These are phyloP conservation scores for Niveomyces coronatus DNA, from an alignment of 2,329 filamentous ascomycete genomes.

Conservation along the genomic window DNA sequence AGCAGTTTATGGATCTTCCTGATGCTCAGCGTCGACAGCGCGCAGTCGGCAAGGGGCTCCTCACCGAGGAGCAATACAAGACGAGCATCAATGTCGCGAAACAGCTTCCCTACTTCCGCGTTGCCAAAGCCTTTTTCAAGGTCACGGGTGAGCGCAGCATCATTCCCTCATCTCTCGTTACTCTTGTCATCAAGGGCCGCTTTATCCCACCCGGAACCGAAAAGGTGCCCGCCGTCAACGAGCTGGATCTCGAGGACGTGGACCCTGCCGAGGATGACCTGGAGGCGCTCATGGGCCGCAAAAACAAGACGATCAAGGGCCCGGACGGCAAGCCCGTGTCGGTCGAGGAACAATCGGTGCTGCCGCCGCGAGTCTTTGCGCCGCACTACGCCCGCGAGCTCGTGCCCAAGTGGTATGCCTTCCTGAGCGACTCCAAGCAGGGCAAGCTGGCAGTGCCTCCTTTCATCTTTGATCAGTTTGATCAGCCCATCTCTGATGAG, in stretches of 20 bases:
- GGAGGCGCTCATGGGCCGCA: conserved; percentile 71
- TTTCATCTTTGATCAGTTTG: conserved; percentile 88
- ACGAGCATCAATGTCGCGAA: conserved; percentile 66
- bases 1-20: conserved; percentile 80
- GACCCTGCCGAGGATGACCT: conserved; percentile 90
- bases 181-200: conserved; percentile 88
- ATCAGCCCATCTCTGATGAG: conserved; percentile 74
- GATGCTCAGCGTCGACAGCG: conserved; percentile 63
- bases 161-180: conserved; percentile 84
- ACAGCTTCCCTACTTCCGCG: conserved; percentile 72
- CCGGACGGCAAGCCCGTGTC: conserved; percentile 45
- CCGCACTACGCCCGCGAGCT: conserved; percentile 86
- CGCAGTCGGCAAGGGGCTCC: conserved; percentile 57
- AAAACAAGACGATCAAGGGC: conserved; percentile 56
- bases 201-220: conserved; percentile 79
- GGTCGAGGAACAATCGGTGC: conserved; percentile 53
- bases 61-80: conserved; percentile 68
- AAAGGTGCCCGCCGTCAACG: conserved; percentile 63
- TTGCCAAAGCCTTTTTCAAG: conserved; percentile 97
- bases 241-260: conserved; percentile 75
- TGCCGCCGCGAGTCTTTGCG: conserved; percentile 79
- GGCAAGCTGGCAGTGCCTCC: conserved; percentile 95
- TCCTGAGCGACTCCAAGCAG: conserved; percentile 87
- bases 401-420: conserved; percentile 85
- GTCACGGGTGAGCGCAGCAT: conserved; percentile 90